phyloP scores from a whole-genome alignment of 2,329 filamentous ascomycete genomes.

The Xylaria sp. region DNA sequence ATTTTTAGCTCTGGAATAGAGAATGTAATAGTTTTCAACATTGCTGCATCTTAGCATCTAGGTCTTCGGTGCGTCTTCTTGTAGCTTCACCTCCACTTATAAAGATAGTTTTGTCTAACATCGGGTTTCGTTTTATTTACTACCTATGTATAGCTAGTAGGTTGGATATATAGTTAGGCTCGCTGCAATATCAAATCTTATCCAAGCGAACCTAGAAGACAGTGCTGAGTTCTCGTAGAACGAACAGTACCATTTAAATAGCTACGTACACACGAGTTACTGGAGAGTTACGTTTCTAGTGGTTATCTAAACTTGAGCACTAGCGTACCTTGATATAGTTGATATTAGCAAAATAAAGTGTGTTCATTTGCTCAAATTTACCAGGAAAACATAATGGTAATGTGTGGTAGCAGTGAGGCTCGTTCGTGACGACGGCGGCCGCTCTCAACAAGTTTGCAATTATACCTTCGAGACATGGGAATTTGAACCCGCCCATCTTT shows the following conservation, averaged over 20 bases:
- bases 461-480: neutral
- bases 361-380: no score
- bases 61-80: neutral
- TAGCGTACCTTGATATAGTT: no score
- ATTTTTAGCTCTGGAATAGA: neutral
- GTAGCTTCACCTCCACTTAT: neutral
- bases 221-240: neutral
- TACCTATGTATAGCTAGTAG: neutral
- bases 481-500: neutral
- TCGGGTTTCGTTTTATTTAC: neutral
- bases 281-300: no score
- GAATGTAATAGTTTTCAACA: neutral
- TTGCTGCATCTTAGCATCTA: neutral
- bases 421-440: neutral
- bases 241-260: neutral
- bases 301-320: no score
- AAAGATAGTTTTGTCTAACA: neutral
- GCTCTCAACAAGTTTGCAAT: neutral
- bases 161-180: neutral
- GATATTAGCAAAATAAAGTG: no score
- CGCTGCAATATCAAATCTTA: neutral
- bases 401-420: neutral
- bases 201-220: neutral
- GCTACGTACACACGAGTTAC: neutral
- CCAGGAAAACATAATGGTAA: no score